These are phyloP conservation scores for Colletotrichum aenigma DNA, from an alignment of 2,329 filamentous ascomycete genomes.

Conservation along the genomic window DNA sequence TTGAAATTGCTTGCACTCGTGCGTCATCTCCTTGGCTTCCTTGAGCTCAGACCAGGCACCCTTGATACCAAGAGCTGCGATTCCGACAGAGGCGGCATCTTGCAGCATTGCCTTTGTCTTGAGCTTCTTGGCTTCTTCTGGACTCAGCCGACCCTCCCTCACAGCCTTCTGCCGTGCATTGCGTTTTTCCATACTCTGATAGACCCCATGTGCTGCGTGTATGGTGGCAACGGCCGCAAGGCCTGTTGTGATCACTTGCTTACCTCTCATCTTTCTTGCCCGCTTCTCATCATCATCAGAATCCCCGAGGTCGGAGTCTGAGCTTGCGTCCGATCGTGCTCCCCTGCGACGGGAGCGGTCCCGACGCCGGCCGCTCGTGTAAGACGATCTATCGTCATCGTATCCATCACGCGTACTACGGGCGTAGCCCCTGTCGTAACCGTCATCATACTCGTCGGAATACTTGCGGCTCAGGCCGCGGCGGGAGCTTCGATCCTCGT, in stretches of 20 bases:
- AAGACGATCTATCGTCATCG: constrained; percentile 50
- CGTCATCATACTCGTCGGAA: constrained; percentile 52
- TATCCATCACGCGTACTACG: constrained; percentile 41
- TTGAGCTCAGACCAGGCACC: constrained; percentile 61
- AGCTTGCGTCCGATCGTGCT: constrained; percentile 51
- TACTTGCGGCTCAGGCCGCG: constrained; percentile 41
- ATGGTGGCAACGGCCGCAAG: constrained; percentile 64
- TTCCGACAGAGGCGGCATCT: constrained; percentile 63
- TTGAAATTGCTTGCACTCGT: constrained; percentile 54
- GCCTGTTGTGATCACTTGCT: constrained; percentile 62
- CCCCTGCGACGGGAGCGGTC: constrained; percentile 37
- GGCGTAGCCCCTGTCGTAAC: constrained; percentile 43
- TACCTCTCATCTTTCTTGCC: constrained; percentile 64
- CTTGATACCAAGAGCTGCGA: constrained; percentile 63
- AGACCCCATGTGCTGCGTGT: constrained; percentile 63
- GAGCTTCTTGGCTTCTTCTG: constrained; percentile 58
- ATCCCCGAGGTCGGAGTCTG: constrained; percentile 61
- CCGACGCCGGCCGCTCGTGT: constrained; percentile 41
- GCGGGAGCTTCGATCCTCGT: constrained; percentile 40
- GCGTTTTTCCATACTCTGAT: constrained; percentile 63
- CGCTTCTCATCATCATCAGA: constrained; percentile 61
- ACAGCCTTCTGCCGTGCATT: constrained; percentile 58
- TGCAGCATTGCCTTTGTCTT: constrained; percentile 61
- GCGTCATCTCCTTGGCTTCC: constrained; percentile 54
- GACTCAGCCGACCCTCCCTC: constrained; percentile 55